phyloP scores from a whole-genome alignment of 2,329 filamentous ascomycete species.

The Sarocladiaceae sp. region DNA sequence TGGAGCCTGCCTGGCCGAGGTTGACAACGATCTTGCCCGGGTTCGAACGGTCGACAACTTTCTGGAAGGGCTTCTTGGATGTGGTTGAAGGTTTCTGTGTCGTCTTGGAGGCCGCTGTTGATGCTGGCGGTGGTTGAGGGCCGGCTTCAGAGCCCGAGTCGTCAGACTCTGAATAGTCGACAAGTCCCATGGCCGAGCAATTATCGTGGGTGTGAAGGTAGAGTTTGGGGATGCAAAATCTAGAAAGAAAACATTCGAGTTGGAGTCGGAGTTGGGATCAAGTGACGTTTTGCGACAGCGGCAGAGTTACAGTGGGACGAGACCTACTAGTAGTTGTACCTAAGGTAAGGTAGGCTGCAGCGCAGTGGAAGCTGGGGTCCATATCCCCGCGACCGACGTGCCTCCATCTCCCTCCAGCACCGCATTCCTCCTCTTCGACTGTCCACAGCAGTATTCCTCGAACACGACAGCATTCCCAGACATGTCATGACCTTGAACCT shows the following conservation, averaged over 20 bases:
- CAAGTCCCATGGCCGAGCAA: conserved; percentile 59
- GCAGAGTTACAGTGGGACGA: no score
- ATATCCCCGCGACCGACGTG: not conserved
- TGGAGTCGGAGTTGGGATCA: no score
- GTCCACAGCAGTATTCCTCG: conserved; percentile 4
- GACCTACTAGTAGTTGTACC: not conserved
- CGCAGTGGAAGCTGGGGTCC: no score
- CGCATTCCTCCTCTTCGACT: not conserved
- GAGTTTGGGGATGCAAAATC: not conserved
- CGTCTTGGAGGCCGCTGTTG: conserved; percentile 17
- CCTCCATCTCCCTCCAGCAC: not conserved
- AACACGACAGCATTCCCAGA: not conserved
- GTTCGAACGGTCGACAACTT: conserved; percentile 74
- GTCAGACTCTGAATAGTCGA: conserved; percentile 81
- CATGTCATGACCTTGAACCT: not conserved
- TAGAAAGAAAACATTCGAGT: no score
- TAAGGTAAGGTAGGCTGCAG: not conserved
- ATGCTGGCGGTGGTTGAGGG: no score
- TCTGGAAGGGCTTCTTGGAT: conserved; percentile 62
- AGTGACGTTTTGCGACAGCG: conserved; percentile 9
- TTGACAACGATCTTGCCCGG: conserved; percentile 79
- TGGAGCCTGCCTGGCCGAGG: conserved; percentile 50
- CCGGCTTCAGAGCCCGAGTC: conserved; percentile 60
- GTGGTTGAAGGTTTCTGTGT: conserved; percentile 30
- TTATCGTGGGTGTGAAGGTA: not conserved